A percentile compares a stretch with the other conserved stretches of the same genome.
phyloP scores from a whole-genome alignment of 2,329 filamentous ascomycete genomes.

The Davidsoniella australis region DNA sequence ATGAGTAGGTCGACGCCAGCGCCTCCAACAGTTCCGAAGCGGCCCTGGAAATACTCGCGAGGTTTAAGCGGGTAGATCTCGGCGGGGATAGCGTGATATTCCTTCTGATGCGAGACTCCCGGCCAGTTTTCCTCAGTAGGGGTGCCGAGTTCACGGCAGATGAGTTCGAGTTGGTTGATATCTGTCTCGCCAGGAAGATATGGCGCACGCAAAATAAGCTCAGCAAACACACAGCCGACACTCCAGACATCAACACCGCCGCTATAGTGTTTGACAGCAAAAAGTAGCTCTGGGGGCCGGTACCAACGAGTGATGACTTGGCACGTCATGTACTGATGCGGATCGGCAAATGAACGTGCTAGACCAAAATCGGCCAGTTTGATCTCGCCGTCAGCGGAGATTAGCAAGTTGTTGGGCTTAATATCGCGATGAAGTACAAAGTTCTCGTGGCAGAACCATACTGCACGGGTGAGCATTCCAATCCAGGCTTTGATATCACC shows the following conservation, averaged over 20 bases:
- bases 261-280: constrained; percentile 74
- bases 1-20: constrained; percentile 79
- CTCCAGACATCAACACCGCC: constrained; percentile 91
- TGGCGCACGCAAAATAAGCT: constrained; percentile 67
- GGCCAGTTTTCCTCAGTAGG: constrained; percentile 94
- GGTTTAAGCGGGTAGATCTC: constrained; percentile 42
- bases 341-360: constrained; percentile 75
- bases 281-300: constrained; percentile 81
- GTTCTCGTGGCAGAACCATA: constrained; percentile 95
- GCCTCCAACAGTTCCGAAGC: constrained; percentile 65
- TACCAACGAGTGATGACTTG: constrained; percentile 98
- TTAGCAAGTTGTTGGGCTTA: constrained; percentile 95
- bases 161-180: constrained; percentile 68
- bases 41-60: constrained; percentile 53
- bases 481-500: constrained; percentile 97
- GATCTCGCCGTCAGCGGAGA: constrained; percentile 80
- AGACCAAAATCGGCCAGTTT: constrained; percentile 97
- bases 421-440: constrained; percentile 92
- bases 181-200: constrained; percentile 75
- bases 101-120: constrained; percentile 63
- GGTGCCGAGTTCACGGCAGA: constrained; percentile 72
- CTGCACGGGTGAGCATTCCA: constrained; percentile 81
- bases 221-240: constrained; percentile 81
- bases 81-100: constrained; percentile 54
- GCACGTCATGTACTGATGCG: constrained; percentile 73